A percentile compares a stretch with the other conserved stretches of the same genome.
Evolutionary conservation across 108 stramenopile species (phyloP).

Genomic region (Pseudonitzschia multistriata): DNA sequence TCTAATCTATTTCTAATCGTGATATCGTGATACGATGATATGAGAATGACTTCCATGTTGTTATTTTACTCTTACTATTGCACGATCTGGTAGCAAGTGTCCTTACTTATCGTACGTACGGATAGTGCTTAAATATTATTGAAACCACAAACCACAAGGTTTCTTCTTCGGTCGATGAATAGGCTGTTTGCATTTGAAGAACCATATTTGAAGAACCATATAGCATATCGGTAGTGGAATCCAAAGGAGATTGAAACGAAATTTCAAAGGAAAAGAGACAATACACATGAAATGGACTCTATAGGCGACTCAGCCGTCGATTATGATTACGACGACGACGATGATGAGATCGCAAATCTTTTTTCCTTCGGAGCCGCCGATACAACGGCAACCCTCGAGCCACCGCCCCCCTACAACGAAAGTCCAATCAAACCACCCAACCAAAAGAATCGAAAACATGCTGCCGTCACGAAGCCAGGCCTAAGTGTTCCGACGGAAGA

Average conservation of each 20-base stretch:
- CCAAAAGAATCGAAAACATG: background rate
- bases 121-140: no score
- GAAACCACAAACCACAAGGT: no score
- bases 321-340: constrained; percentile 28
- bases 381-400: background rate
- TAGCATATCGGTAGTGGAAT: no score
- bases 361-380: constrained; percentile 47
- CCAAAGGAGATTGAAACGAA: background rate
- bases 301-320: background rate
- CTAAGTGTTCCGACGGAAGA: no score
- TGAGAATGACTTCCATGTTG: no score
- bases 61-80: no score
- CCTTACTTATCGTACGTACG: no score
- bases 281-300: background rate
- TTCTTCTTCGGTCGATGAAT: no score
- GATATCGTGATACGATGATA: no score
- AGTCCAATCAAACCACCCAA: background rate
- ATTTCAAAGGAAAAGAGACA: background rate
- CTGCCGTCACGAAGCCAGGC: background rate
- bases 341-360: constrained; percentile 51
- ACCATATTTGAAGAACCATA: background rate
- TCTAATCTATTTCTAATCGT: no score
- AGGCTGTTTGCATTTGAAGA: no score
- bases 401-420: background rate
- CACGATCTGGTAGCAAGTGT: no score